phyloP scores from a whole-genome alignment of 306 rosid species.

The Fagus sylvatica region DNA sequence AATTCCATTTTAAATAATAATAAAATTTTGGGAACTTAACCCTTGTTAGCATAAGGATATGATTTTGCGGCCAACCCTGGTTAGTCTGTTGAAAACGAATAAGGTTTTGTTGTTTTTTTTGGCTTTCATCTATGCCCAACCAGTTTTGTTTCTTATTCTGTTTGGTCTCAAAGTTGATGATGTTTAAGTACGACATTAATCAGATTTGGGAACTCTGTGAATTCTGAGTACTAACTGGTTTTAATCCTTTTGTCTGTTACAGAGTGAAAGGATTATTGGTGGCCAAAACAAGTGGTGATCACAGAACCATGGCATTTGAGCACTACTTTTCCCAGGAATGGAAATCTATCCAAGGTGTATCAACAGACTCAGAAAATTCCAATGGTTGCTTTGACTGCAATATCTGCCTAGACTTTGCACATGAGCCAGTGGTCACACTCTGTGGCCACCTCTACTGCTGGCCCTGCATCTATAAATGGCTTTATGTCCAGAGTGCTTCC shows the following conservation, averaged over 20 bases:
- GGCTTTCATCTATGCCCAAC: background rate
- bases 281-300: constrained; percentile 16
- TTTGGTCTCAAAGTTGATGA: background rate
- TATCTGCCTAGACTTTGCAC: constrained; percentile 81
- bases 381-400: constrained; percentile 77
- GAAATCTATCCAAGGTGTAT: constrained; percentile 43
- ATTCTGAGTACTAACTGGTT: constrained; percentile 25
- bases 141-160: background rate
- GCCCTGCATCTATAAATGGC: constrained; percentile 97
- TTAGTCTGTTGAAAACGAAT: too few species aligned
- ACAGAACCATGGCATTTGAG: constrained; percentile 58
- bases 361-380: constrained; percentile 46
- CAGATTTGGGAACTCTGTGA: constrained; percentile 6
- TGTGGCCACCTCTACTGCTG: constrained; percentile 99
- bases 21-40: too few species aligned
- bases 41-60: background rate
- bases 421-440: constrained; percentile 84
- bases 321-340: constrained; percentile 50
- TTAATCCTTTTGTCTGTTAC: constrained; percentile 24
- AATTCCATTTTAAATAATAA: background rate
- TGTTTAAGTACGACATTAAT: background rate
- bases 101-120: background rate
- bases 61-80: too few species aligned
- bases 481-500: constrained; percentile 70
- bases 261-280: constrained; percentile 29